Base-by-base conservation (phyloP, 2,329 filamentous ascomycete species). In the Beauveria sp. region DNA sequence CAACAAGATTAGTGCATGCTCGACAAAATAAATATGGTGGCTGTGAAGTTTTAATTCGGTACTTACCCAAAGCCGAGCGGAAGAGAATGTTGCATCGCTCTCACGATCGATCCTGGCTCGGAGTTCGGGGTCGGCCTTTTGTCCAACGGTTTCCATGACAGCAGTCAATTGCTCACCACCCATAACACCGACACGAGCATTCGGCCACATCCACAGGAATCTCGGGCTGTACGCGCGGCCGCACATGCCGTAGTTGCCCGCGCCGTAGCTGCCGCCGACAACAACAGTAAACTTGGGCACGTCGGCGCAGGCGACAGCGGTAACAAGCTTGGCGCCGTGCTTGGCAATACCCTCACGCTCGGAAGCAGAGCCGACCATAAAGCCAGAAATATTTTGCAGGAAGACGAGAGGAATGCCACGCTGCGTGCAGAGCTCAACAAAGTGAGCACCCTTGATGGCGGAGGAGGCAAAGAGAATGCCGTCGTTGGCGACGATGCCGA, bases 161-260 rank as follows among this genome's bases (percentile, higher is more conserved):
- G 88, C 84, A 8, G 88, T 88, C 41, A 99, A 80, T 78, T 97
- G 93, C 76, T 97, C 93, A 46, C 89, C 84, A 22, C 94, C 94
- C 94, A 99, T 99, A 67, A 99, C 92, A 37, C 90, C 91, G 56
- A 96, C 91, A 70, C 90, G 89, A n/a, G 94, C 92, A 68, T 96
- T 96, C 46, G 94, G 94, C 94, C 94, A 99, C 81, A 93, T 96
- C 86, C 91, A 97, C 63, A 97, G 76, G 73, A 97, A 91, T 14
- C 92, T 81, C 0, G 93, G 93, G n/a, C 84, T 85, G 75, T 97
- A 99, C 2, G 94, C 93, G 55, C 94, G 84, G 24, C 94, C 94
- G 71, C 91, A 97, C 94, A 99, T 99, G 68, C 93, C 94, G 72
- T 99, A 99, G 75, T 97, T 99, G 4, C 94, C 94, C 8, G 93